Evolutionary conservation across 306 rosid species (phyloP).

Genomic region (Lagenaria siceraria): DNA sequence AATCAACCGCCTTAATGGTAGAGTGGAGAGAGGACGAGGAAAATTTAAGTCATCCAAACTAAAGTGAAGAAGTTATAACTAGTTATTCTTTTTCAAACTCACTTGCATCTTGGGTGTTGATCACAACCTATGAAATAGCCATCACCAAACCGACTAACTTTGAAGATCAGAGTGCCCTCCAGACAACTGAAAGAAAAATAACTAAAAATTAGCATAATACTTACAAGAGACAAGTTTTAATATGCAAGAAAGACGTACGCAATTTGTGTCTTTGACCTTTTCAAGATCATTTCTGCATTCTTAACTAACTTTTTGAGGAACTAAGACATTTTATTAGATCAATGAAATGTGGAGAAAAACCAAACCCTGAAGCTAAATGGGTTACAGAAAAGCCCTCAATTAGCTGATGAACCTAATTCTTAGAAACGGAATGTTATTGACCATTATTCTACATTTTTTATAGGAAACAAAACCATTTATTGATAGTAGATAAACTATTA

Average conservation of each 20-base stretch:
- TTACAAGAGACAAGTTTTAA: not conserved
- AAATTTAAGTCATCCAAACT: not conserved
- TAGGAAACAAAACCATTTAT: too few species aligned
- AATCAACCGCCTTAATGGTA: not conserved
- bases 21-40: not conserved
- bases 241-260: not conserved
- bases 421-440: not conserved
- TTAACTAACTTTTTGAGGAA: not conserved
- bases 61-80: not conserved
- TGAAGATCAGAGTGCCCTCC: conserved; percentile 78
- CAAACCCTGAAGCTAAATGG: not conserved
- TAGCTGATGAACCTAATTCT: not conserved
- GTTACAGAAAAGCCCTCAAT: not conserved
- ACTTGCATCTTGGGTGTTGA: conserved; percentile 97
- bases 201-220: conserved; percentile 7
- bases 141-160: conserved; percentile 83
- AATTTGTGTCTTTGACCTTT: not conserved
- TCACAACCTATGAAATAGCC: conserved; percentile 95
- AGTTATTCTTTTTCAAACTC: conserved; percentile 22
- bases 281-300: not conserved
- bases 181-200: conserved; percentile 52
- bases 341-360: not conserved
- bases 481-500: too few species aligned
- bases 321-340: not conserved
- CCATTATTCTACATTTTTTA: not conserved